phyloP scores from a whole-genome alignment of 2,329 filamentous ascomycete genomes.

The Madurella mycetomatis region DNA sequence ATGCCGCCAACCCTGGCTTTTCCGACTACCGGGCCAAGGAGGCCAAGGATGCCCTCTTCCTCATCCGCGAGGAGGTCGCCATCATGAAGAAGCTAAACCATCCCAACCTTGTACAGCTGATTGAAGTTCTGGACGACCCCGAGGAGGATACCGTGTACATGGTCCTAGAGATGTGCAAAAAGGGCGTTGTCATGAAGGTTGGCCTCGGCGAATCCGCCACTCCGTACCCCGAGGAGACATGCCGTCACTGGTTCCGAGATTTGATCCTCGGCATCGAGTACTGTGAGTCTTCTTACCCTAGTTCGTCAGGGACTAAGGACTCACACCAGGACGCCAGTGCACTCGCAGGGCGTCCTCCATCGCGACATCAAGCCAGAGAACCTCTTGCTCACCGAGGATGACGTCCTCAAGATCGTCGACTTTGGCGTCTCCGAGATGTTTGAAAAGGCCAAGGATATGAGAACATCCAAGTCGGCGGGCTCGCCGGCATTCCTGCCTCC shows the following conservation, averaged over 20 bases:
- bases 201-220: constrained; percentile 77
- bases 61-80: constrained; percentile 94
- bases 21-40: constrained; percentile 50
- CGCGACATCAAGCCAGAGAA: constrained; percentile 98
- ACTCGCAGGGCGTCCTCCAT: constrained; percentile 91
- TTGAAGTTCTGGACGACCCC: constrained; percentile 93
- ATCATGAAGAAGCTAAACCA: constrained; percentile 99
- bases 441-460: constrained; percentile 78
- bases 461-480: constrained; percentile 85
- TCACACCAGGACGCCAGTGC: constrained; percentile 51
- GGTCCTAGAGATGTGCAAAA: constrained; percentile 98
- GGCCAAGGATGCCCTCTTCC: constrained; percentile 66
- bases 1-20: constrained; percentile 23
- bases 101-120: constrained; percentile 84
- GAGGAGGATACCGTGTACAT: constrained; percentile 96
- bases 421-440: constrained; percentile 99
- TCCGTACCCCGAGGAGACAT: constrained; percentile 77
- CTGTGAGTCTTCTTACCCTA: constrained; percentile 45
- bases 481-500: constrained; percentile 93
- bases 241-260: constrained; percentile 90
- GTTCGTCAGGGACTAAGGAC: not conserved
- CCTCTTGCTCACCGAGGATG: constrained; percentile 79
- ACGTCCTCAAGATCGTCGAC: constrained; percentile 94
- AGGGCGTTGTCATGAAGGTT: constrained; percentile 95
- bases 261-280: constrained; percentile 94